Base-by-base conservation (phyloP, 1,284 basidiomycete species). In the Naganishia albida region DNA sequence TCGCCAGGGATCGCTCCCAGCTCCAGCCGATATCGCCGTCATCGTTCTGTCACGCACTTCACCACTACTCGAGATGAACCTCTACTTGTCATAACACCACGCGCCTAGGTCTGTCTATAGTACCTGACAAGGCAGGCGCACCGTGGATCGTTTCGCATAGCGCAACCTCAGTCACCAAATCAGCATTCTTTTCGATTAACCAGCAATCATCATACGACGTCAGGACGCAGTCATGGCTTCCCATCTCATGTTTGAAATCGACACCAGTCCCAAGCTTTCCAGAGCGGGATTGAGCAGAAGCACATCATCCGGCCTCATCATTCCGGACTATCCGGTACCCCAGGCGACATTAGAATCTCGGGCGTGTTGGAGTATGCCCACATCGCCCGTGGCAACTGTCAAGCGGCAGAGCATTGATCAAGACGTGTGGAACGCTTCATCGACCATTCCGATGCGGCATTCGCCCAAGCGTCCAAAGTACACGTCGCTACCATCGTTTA, bases 211-310 rank as follows among this genome's bases (percentile, higher is more conserved):
- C 39, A 16, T 43, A 44, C 30, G 25, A 49, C 2, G 20, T 49
- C 56, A 48, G 20, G 8, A 26, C 4, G 13, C 48, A 26, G 38
- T n/a, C 56, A 59, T 59, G 56, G 28, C 56, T 25, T 49, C 56
- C 23, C 44, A 59, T 23, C 44, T 59, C 44, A 49, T 59, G 56
- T 59, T 59, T 40, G 56, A 59, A 13, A 49, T 59, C 56, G 56
- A 59, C n/a, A 59, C 56, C 30, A 59, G 56, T 23, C 56, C 56
- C 28, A 48, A 49, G 30, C 46, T 59, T 15, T 34, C 46, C 7
- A 59, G 56, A 30, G 56, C 56, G 10, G 43, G 44, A 20, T 44
- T 49, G 10, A 25, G 44, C 20, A 48, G 56, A 39, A 59, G 56
- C 38, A 10, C 46, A 3, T 48, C 43, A 25, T 30, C 44, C 44